Conservation (phyloP, 305 asterid genomes). For the Striga hermonthica region DNA sequence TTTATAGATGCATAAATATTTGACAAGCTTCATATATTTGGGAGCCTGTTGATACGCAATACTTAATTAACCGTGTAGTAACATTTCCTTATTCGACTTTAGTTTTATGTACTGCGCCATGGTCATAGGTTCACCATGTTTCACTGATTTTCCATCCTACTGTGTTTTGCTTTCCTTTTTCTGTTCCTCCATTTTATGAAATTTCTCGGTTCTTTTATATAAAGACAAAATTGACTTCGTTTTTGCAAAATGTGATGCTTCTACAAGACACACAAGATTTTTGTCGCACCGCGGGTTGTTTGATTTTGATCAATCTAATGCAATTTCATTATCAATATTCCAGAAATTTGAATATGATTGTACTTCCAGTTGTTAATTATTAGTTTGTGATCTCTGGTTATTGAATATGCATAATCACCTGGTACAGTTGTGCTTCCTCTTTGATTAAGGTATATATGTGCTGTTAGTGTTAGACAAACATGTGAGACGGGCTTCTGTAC, state of each 20-base stretch:
- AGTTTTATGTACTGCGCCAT: background rate
- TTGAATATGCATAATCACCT: no score
- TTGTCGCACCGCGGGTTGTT: background rate
- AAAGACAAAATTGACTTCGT: background rate
- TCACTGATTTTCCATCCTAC: background rate
- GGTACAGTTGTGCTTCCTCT: no score
- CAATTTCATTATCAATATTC: background rate
- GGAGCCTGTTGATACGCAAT: background rate
- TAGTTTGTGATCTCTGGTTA: no score
- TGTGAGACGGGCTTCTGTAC: no score
- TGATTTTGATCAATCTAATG: background rate
- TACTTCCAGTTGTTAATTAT: no score
- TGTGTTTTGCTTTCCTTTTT: background rate
- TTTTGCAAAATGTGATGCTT: background rate
- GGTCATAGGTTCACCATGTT: background rate
- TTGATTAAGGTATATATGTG: no score
- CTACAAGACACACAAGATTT: background rate
- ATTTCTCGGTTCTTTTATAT: background rate
- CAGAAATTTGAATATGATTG: background rate
- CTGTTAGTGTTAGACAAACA: no score
- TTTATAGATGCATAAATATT: background rate
- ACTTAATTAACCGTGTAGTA: background rate
- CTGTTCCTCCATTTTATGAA: background rate
- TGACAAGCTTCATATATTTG: conserved; percentile 8
- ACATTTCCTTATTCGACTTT: background rate